Evolutionary conservation across 2,329 filamentous ascomycete genomes (phyloP).

Genomic region (Celoporthe dispersa): DNA sequence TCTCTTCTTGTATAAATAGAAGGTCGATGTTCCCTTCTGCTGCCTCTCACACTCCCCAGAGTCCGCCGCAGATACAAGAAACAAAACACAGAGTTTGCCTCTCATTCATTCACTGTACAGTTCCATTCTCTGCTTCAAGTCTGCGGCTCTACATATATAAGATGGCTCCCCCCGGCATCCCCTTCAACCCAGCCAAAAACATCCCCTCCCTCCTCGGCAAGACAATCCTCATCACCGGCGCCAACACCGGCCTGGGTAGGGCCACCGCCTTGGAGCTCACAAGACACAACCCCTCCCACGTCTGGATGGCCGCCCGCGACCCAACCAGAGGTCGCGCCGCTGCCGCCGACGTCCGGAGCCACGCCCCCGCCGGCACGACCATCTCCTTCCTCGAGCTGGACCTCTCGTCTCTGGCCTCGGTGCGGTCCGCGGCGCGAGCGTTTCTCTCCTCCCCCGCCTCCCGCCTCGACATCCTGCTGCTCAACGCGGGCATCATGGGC

Average conservation of each 20-base stretch:
- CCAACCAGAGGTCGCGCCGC: slow-evolving; percentile 38
- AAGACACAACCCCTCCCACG: slow-evolving; percentile 37
- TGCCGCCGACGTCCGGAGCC: slow-evolving; percentile 36
- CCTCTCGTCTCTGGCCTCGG: slow-evolving; percentile 41
- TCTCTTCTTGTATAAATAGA: too few relatives aligned
- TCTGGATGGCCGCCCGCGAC: slow-evolving; percentile 37
- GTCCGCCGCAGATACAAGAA: too few relatives aligned
- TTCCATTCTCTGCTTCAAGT: neutral
- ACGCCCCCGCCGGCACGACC: slow-evolving; percentile 15
- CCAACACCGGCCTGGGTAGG: slow-evolving; percentile 46
- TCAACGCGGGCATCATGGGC: slow-evolving; percentile 48
- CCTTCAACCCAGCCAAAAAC: slow-evolving; percentile 35
- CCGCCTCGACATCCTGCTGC: slow-evolving; percentile 46
- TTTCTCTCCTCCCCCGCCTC: slow-evolving; percentile 36
- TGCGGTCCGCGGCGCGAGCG: slow-evolving; percentile 38
- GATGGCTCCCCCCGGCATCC: neutral
- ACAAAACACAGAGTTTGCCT: too few relatives aligned
- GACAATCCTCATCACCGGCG: slow-evolving; percentile 44
- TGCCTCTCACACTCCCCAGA: too few relatives aligned
- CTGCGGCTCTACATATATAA: too few relatives aligned
- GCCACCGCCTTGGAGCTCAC: slow-evolving; percentile 44
- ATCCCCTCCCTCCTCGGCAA: slow-evolving; percentile 42
- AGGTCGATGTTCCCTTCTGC: too few relatives aligned
- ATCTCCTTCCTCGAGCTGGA: slow-evolving; percentile 41
- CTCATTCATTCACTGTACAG: neutral